A percentile compares a stretch with the other conserved stretches of the same genome.
Evolutionary conservation across 2,329 filamentous ascomycete genomes (phyloP).

Genomic region (Alternaria novae-zelandiae): DNA sequence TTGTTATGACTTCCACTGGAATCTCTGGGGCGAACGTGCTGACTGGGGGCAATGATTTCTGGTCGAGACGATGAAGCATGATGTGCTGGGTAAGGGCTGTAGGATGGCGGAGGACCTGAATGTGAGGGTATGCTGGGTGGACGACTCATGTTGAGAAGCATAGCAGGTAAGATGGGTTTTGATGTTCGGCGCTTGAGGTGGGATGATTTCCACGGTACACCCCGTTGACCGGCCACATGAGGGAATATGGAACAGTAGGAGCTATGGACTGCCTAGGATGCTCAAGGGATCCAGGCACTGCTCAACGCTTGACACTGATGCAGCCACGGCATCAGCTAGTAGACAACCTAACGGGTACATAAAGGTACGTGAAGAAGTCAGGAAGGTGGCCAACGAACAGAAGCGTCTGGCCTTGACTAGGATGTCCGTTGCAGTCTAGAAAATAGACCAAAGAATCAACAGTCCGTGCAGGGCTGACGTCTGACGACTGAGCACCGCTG

Average conservation of each 20-base stretch:
- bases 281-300: slow-evolving; percentile 36
- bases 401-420: slow-evolving; percentile 43
- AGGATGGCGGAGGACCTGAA: slow-evolving; percentile 49
- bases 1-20: slow-evolving; percentile 33
- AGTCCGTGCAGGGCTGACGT: slow-evolving; percentile 50
- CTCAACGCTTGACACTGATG: slow-evolving; percentile 34
- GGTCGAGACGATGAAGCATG: slow-evolving; percentile 35
- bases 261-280: slow-evolving; percentile 33
- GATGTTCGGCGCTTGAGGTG: slow-evolving; percentile 35
- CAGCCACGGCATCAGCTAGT: slow-evolving; percentile 41
- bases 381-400: slow-evolving; percentile 33
- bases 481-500: slow-evolving; percentile 44
- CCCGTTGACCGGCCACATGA: slow-evolving; percentile 40
- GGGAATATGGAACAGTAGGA: slow-evolving; percentile 38
- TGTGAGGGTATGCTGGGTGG: slow-evolving; percentile 87
- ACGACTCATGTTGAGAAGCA: slow-evolving; percentile 75
- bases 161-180: slow-evolving; percentile 33
- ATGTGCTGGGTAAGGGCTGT: slow-evolving; percentile 36
- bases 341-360: slow-evolving; percentile 39
- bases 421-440: slow-evolving; percentile 42
- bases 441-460: slow-evolving; percentile 42
- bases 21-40: slow-evolving; percentile 36
- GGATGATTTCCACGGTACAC: slow-evolving; percentile 42
- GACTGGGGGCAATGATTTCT: slow-evolving; percentile 30
- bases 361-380: slow-evolving; percentile 36